Conservation (phyloP, 2,329 filamentous ascomycete genomes). For the Coniella vitis region DNA sequence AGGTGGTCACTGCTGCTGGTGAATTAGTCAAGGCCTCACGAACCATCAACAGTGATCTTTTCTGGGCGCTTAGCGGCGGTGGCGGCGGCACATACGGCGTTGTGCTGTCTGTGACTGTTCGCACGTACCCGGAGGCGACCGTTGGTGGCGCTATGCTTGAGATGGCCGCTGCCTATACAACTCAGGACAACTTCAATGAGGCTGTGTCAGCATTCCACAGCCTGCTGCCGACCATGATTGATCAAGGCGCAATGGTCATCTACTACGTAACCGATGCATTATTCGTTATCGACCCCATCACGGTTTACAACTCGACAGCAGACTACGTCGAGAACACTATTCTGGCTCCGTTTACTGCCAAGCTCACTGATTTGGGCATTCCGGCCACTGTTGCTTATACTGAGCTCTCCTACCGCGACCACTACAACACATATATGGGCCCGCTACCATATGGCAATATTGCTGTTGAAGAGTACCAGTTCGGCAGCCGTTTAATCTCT, state of each 20-base stretch:
- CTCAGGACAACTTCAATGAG: slow-evolving; percentile 18
- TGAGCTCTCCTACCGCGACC: slow-evolving; percentile 25
- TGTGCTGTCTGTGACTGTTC: slow-evolving; percentile 23
- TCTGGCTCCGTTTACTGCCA: slow-evolving; percentile 25
- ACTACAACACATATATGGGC: slow-evolving; percentile 30
- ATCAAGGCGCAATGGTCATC: slow-evolving; percentile 21
- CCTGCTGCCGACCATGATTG: slow-evolving; percentile 21
- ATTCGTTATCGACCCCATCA: slow-evolving; percentile 21
- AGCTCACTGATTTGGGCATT: slow-evolving; percentile 22
- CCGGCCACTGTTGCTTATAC: slow-evolving; percentile 20
- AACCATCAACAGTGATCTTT: slow-evolving; percentile 37
- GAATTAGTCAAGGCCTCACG: slow-evolving; percentile 32
- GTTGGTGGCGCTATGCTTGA: slow-evolving; percentile 18
- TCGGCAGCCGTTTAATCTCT: slow-evolving; percentile 31
- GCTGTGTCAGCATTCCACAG: slow-evolving; percentile 21
- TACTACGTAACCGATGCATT: slow-evolving; percentile 18
- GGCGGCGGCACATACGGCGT: slow-evolving; percentile 31
- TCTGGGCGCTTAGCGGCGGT: slow-evolving; percentile 41
- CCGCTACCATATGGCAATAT: slow-evolving; percentile 28
- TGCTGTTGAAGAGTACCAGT: slow-evolving; percentile 27
- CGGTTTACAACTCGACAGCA: slow-evolving; percentile 23
- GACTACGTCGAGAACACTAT: slow-evolving; percentile 22
- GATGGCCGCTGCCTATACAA: slow-evolving; percentile 18
- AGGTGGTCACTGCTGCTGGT: slow-evolving; percentile 40
- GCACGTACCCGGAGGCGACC: slow-evolving; percentile 17